Percentiles rank a stretch among this genome's conserved stretches.
Evolutionary conservation across 2,329 filamentous ascomycete species (phyloP).

Genomic region (Phialophora macrospora): DNA sequence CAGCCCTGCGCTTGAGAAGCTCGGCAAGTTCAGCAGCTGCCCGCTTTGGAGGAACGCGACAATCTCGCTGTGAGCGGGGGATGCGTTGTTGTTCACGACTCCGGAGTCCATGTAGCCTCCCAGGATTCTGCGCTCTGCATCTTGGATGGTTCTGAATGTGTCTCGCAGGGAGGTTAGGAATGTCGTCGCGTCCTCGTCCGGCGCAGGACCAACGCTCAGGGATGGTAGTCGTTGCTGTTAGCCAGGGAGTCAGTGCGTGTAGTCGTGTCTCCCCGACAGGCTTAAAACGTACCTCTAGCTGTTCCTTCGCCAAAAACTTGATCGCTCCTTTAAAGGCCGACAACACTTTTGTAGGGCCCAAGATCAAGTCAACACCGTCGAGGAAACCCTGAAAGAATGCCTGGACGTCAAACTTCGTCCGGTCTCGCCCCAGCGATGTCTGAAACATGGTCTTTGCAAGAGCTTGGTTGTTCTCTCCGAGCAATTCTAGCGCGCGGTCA

Average conservation of each 20-base stretch:
- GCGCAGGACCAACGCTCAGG: neutral
- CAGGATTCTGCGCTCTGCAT: neutral
- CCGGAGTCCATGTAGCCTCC: neutral
- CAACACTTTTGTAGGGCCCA: neutral
- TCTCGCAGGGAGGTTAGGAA: conserved; percentile 1
- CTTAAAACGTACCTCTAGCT: neutral
- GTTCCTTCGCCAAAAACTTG: neutral
- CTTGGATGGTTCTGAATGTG: neutral
- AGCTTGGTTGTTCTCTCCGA: conserved; percentile 2
- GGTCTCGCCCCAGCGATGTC: neutral
- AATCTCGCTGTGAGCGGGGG: neutral
- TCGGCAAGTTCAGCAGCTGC: conserved; percentile 1
- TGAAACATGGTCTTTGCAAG: neutral
- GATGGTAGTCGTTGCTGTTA: conserved; percentile 3
- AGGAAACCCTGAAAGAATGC: neutral
- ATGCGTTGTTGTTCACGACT: neutral
- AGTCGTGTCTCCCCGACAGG: neutral
- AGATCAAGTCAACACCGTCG: neutral
- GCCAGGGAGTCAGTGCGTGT: neutral
- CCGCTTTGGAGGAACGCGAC: neutral
- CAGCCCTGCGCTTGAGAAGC: neutral
- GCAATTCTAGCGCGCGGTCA: neutral
- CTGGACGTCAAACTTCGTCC: neutral
- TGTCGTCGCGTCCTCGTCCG: neutral
- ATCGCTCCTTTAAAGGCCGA: neutral